Evolutionary conservation across 495 filamentous ascomycete genomes (phyloP), one percentile per base, ranked within the genome.

Genomic region (Tirmania nivea): DNA sequence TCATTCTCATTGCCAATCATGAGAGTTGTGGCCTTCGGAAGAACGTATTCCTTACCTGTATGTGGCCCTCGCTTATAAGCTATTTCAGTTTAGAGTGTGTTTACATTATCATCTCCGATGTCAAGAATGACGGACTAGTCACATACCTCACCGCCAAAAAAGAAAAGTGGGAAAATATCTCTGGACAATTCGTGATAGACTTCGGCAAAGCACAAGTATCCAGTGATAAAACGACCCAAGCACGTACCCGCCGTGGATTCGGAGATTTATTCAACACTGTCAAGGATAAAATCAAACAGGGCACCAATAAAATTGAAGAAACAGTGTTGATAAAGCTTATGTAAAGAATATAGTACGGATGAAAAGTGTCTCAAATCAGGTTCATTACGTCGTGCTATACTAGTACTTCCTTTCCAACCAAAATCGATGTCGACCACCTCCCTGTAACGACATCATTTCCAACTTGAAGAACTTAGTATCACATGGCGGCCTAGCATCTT

Each of bases 1-100:
- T 69, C 34, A 42, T 69, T 36, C 42, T 69, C 14, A 68, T 69
- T 49, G 63, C 65, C 0, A 69, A 69, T 52, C 67, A 69, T 53
- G 58, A 63, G 42, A 67, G 64, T 1, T 68, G 66, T 54, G 62
- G 8, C 57, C 56, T 2, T 55, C 61, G 14, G 63, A 62, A 12
- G 47, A 68, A 45, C 55, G 66, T 47, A 56, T 63, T 34, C 52
- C 66, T 34, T 68, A 67, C 25, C 42, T 57, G 66, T 68, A 39
- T 25, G 59, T 63, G 51, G 6, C 16, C 34, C 19, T 49, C 11
- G 12, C 35, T 54, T 7, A 31, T 31, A 45, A 45, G 8, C 5
- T 8, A 34, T 11, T 53, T 31, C 14, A 19, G 10, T 12, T 9
- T 20, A 34, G 4, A 53, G 3, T 52, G 31, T 8, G 54, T 17